Conservation (phyloP, 257 asterid genomes). For the Perilla frutescens region DNA sequence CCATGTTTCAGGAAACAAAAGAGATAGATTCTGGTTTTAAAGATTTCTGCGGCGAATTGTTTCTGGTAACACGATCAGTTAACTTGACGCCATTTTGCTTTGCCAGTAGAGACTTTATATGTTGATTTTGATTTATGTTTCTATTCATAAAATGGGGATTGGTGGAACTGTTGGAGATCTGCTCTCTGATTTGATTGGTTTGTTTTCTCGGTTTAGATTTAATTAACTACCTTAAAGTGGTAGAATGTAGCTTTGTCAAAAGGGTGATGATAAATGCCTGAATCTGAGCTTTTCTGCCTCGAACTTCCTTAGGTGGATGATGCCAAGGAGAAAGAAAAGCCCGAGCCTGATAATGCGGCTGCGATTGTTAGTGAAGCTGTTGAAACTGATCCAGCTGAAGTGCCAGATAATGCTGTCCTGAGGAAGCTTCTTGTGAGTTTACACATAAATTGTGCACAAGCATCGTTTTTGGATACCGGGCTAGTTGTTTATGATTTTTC, state of each 20-base stretch:
- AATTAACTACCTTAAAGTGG: conserved; percentile 5
- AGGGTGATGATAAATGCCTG: not conserved
- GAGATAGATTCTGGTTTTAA: conserved; percentile 57
- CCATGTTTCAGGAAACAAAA: conserved; percentile 47
- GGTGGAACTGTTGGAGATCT: not conserved
- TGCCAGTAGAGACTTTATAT: conserved; percentile 1
- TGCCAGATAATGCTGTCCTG: conserved; percentile 61
- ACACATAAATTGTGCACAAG: conserved; percentile 44
- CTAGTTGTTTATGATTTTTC: conserved; percentile 39
- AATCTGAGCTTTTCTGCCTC: not conserved
- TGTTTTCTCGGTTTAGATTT: not conserved
- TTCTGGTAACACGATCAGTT: conserved; percentile 50
- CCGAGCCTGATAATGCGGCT: conserved; percentile 39
- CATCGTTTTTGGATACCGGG: conserved; percentile 41
- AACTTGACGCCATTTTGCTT: conserved; percentile 8
- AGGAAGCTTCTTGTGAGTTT: conserved; percentile 98
- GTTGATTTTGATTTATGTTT: not conserved
- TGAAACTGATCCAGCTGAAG: conserved; percentile 54
- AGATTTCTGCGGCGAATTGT: conserved; percentile 67
- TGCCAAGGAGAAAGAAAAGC: conserved; percentile 49
- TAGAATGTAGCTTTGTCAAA: not conserved
- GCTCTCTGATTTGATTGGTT: conserved; percentile 3
- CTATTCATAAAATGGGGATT: not conserved
- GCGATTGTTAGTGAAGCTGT: conserved; percentile 44
- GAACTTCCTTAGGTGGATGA: conserved; percentile 53